Evolutionary conservation across 306 rosid species (phyloP), one percentile per base, ranked within the genome.

Genomic region (Medicago arabica): DNA sequence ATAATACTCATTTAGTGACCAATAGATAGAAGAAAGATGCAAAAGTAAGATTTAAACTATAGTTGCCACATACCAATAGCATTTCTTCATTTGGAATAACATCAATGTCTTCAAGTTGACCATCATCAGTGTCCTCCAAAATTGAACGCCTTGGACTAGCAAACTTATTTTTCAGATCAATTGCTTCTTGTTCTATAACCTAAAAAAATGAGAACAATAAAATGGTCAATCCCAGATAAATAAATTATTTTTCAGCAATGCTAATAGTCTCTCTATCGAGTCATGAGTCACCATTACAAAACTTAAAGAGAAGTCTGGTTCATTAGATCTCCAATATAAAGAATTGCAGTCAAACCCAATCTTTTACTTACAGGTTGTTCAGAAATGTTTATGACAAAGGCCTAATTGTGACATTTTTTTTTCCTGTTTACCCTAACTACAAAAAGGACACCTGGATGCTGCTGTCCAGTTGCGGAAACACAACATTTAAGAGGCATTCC

Each of bases 41-140:
- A 19, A 50, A 64, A 21, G 50, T 31, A 71, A 36, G 76, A 72
- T 12, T 34, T 16, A 77, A 59, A 73, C 39, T 58, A 61, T 53
- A n/a, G 43, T 66, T 63, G 68, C 44, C 63, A 69, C 80, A 49
- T 88, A 95, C 99, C 97, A 95, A 84, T 53, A 95, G 84, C 91
- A 95, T 89, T 50, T 95, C 97, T 38, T 95, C 99, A 82, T 95
- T 95, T 40, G 98, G 98, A 87, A 95, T 92, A 77, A 95, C 87
- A 89, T 95, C 98, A 62, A 95, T 92, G 80, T 95, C 99, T 71
- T 95, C 99, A 85, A 92, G 91, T 71, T 90, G 97, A 78, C 97
- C 98, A 85, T 88, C 54, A 77, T 88, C 98, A 40, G 88, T 43
- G 65, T 95, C 99, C 82, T 95, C 93, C 86, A 95, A 80, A 73